Evolutionary conservation across 2,329 filamentous ascomycete species (phyloP).

Genomic region (Ascochyta lentis): DNA sequence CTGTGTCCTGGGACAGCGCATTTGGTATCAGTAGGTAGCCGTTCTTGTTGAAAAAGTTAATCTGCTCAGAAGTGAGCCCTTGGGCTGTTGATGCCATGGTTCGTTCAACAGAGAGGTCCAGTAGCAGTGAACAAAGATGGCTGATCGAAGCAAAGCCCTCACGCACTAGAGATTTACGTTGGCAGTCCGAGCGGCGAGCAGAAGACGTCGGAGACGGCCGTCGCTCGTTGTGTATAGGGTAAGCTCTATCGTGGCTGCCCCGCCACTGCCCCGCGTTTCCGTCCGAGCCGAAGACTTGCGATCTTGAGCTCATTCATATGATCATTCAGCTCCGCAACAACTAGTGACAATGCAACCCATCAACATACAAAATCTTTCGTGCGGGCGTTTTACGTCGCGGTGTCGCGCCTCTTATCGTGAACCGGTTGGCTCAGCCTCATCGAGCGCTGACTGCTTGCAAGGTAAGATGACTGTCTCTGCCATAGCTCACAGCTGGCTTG

Average conservation of each 20-base stretch:
- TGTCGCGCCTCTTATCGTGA: too few species aligned
- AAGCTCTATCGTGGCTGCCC: constrained; percentile 7
- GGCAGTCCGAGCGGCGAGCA: constrained; percentile 3
- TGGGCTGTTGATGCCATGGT: constrained; percentile 30
- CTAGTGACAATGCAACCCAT: too few species aligned
- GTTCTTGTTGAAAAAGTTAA: constrained; percentile 76
- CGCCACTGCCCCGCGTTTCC: constrained; percentile 11
- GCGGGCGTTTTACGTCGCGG: too few species aligned
- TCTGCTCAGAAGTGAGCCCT: constrained; percentile 75
- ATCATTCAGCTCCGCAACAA: too few species aligned
- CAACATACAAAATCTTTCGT: too few species aligned
- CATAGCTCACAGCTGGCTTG: too few species aligned
- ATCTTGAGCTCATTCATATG: too few species aligned
- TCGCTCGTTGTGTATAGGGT: constrained; percentile 15
- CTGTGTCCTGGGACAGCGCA: constrained; percentile 71
- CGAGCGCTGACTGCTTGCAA: too few species aligned
- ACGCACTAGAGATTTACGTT: neutral
- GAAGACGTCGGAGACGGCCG: constrained; percentile 34
- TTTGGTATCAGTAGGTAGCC: constrained; percentile 89
- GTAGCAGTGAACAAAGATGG: neutral
- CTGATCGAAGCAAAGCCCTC: neutral
- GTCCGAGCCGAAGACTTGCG: constrained; percentile 6
- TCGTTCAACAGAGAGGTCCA: neutral
- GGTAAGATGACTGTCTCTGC: too few species aligned
- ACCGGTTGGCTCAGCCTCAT: too few species aligned